phyloP scores from a whole-genome alignment of 2,329 filamentous ascomycete species.

The Aspergillus tubingensis region DNA sequence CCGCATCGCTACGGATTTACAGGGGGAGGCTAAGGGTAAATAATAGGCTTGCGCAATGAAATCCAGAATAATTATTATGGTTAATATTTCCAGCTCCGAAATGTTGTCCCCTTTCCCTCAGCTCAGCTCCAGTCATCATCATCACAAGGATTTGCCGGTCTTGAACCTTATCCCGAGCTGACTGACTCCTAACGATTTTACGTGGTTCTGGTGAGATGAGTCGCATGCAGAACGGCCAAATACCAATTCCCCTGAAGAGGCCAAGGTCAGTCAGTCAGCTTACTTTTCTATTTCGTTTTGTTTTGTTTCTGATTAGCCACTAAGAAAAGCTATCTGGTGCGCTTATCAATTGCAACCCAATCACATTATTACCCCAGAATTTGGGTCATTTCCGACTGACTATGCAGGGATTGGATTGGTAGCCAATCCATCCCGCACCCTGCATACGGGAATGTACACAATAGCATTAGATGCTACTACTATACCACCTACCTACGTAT shows the following conservation, averaged over 20 bases:
- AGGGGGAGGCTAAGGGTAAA: background rate
- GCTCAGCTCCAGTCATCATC: background rate
- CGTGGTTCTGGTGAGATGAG: conserved; percentile 8
- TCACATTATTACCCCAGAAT: too few relatives aligned
- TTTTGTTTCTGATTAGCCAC: background rate
- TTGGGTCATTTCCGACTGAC: too few relatives aligned
- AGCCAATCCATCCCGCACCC: too few relatives aligned
- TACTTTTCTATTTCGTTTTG: background rate
- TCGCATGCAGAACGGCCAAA: conserved; percentile 4
- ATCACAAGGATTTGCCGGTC: background rate
- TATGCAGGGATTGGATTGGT: too few relatives aligned
- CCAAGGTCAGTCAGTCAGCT: conserved; percentile 7
- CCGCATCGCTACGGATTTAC: background rate
- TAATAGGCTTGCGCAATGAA: background rate
- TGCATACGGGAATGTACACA: too few relatives aligned
- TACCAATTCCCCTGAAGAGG: background rate
- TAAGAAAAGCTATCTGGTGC: background rate
- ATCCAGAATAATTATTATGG: background rate
- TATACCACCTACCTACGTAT: too few relatives aligned
- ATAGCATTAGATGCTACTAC: too few relatives aligned
- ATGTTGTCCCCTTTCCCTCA: background rate
- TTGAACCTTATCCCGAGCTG: conserved; percentile 8
- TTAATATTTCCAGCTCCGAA: background rate
- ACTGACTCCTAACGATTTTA: background rate
- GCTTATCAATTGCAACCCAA: background rate